Conservation (phyloP, 23 red algal species). For the Gracilaria caudata region DNA sequence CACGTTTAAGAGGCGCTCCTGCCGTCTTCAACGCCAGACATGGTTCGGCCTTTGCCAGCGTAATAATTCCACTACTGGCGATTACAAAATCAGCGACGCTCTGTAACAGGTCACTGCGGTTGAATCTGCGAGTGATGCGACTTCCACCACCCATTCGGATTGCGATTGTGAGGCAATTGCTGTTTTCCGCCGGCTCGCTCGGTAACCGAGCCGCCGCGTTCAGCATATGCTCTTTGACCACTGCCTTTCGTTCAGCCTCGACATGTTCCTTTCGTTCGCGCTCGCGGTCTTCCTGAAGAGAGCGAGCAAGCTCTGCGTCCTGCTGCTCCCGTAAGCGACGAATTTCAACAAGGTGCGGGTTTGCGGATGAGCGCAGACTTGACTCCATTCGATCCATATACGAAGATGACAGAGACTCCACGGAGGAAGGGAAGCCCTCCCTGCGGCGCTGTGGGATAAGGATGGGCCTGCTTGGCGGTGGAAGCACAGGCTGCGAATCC, state of each 20-base stretch:
- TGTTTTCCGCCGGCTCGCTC: constrained; percentile 23
- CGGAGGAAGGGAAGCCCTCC: constrained; percentile 18
- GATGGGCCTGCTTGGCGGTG: background rate
- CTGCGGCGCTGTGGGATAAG: background rate
- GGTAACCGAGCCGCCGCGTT: constrained; percentile 10
- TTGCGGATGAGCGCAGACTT: constrained; percentile 36
- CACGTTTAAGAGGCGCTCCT: constrained; percentile 1
- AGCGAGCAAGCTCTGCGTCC: constrained; percentile 40
- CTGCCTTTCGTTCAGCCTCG: constrained; percentile 3
- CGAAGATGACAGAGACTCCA: constrained; percentile 50
- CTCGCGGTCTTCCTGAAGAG: constrained; percentile 40
- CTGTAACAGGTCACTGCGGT: constrained; percentile 8
- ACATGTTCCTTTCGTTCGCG: constrained; percentile 34
- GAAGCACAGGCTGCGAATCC: background rate
- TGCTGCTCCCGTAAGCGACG: constrained; percentile 43
- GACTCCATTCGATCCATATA: constrained; percentile 65
- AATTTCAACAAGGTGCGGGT: constrained; percentile 42
- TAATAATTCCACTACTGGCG: constrained; percentile 1
- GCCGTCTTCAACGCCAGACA: constrained; percentile 8
- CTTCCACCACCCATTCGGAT: constrained; percentile 27
- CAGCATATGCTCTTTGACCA: constrained; percentile 21
- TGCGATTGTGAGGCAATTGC: constrained; percentile 26
- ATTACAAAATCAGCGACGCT: constrained; percentile 60
- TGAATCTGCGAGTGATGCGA: constrained; percentile 25
- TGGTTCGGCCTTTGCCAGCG: constrained; percentile 12